These are phyloP conservation scores for Oryza glumipatula DNA, from an alignment of 176 grass and related monocot genomes.

Conservation along the genomic window DNA sequence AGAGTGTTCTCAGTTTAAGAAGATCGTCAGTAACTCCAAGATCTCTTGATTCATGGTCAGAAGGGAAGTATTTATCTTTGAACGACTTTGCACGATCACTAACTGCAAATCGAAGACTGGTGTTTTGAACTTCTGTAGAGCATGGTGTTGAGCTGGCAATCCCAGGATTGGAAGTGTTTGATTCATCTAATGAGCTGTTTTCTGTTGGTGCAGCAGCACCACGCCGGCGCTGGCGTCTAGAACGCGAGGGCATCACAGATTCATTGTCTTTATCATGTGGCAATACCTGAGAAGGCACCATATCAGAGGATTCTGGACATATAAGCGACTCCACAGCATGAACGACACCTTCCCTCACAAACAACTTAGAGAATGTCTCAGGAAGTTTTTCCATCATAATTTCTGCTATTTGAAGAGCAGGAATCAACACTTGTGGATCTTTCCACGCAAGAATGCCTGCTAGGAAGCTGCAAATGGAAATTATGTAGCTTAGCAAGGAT, in stretches of 20 bases:
- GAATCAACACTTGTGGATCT: slow-evolving; percentile 88
- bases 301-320: slow-evolving; percentile 53
- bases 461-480: slow-evolving; percentile 70
- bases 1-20: slow-evolving; percentile 65
- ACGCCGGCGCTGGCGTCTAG: slow-evolving; percentile 71
- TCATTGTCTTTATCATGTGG: slow-evolving; percentile 51
- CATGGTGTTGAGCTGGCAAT: slow-evolving; percentile 37
- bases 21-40: slow-evolving; percentile 76
- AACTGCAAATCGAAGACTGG: slow-evolving; percentile 64
- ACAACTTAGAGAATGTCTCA: slow-evolving; percentile 76
- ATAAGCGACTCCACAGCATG: slow-evolving; percentile 84
- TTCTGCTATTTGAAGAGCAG: slow-evolving; percentile 91
- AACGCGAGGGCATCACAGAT: slow-evolving; percentile 53
- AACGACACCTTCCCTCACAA: slow-evolving; percentile 95
- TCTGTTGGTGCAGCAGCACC: slow-evolving; percentile 47
- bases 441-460: slow-evolving; percentile 97
- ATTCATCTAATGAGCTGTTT: slow-evolving; percentile 53
- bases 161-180: slow-evolving; percentile 51
- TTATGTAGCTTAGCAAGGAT: slow-evolving; percentile 17
- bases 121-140: slow-evolving; percentile 47
- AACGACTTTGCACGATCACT: slow-evolving; percentile 71
- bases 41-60: slow-evolving; percentile 60
- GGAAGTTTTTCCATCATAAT: slow-evolving; percentile 95
- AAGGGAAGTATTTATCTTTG: slow-evolving; percentile 77
- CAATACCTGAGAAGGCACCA: slow-evolving; percentile 47